Percentiles rank a stretch among this genome's conserved stretches.
Conservation (phyloP, 106 monocot species). For the Amphibolis antarctica region DNA sequence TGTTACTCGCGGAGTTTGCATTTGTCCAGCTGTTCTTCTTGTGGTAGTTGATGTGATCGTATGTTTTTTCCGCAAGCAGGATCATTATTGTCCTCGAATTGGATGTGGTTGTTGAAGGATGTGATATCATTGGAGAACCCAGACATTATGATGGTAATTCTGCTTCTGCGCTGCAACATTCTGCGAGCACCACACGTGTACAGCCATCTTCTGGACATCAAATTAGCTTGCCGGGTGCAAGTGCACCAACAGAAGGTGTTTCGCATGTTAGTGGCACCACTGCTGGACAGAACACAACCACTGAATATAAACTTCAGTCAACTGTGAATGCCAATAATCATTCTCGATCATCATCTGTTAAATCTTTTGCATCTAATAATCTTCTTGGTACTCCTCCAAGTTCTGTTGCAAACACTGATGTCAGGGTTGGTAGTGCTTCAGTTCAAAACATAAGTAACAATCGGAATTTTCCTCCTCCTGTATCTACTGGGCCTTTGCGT, state of each 20-base stretch:
- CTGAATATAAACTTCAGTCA: no score
- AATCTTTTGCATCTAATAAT: neutral
- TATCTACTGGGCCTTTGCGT: slow-evolving; percentile 8
- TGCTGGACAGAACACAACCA: no score
- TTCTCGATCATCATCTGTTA: no score
- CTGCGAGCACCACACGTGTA: slow-evolving; percentile 18
- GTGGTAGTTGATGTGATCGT: neutral
- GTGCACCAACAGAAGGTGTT: no score
- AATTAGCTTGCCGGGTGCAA: no score
- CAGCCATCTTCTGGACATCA: slow-evolving; percentile 12
- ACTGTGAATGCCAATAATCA: no score
- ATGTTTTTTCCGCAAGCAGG: slow-evolving; percentile 27
- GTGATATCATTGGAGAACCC: slow-evolving; percentile 52
- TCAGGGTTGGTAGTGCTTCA: neutral
- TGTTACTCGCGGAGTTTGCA: no score
- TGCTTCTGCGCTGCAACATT: slow-evolving; percentile 2
- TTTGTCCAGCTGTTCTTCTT: neutral
- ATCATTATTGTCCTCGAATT: slow-evolving; percentile 78
- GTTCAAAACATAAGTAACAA: slow-evolving; percentile 2
- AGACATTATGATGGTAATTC: slow-evolving; percentile 31
- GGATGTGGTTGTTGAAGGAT: slow-evolving; percentile 41
- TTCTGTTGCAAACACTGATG: neutral
- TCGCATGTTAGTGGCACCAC: no score
- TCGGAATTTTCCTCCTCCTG: slow-evolving; percentile 34
- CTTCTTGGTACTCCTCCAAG: neutral